Conservation (phyloP, 2,329 filamentous ascomycete species). For the Colletotrichum salicis region DNA sequence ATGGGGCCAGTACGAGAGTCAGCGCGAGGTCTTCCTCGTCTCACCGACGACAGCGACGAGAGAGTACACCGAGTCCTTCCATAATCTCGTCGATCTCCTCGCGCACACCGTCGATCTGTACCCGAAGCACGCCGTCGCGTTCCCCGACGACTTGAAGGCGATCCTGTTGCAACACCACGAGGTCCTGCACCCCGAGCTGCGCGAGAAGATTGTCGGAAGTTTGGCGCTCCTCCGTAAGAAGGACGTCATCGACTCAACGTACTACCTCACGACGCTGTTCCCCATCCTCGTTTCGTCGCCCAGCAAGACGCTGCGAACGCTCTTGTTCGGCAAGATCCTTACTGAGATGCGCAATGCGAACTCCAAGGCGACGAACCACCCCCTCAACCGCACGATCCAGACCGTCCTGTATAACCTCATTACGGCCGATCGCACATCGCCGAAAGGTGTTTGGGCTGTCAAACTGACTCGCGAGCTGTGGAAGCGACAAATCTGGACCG, state of each 20-base stretch:
- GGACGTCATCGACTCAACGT: constrained; percentile 87
- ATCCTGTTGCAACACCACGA: constrained; percentile 87
- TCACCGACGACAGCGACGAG: constrained; percentile 82
- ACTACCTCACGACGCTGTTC: constrained; percentile 89
- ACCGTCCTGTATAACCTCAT: constrained; percentile 93
- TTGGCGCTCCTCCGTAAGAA: constrained; percentile 89
- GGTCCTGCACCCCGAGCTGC: constrained; percentile 81
- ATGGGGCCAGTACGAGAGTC: constrained; percentile 90
- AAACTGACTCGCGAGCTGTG: constrained; percentile 95
- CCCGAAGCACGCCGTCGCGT: constrained; percentile 79
- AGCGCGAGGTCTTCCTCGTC: constrained; percentile 89
- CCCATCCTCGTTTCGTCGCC: constrained; percentile 92
- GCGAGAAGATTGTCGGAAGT: constrained; percentile 94
- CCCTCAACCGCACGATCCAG: constrained; percentile 91
- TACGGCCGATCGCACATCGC: constrained; percentile 83
- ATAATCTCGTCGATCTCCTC: constrained; percentile 92
- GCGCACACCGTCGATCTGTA: constrained; percentile 95
- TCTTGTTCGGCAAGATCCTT: constrained; percentile 90
- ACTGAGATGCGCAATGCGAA: constrained; percentile 91
- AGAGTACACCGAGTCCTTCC: constrained; percentile 83
- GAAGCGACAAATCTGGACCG: constrained; percentile 96
- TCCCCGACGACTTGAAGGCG: constrained; percentile 82
- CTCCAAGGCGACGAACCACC: constrained; percentile 88
- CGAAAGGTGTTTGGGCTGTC: constrained; percentile 93
- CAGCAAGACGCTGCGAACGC: constrained; percentile 85